Conservation (phyloP, 2,329 filamentous ascomycete species). For the Sclerotinia borealis region DNA sequence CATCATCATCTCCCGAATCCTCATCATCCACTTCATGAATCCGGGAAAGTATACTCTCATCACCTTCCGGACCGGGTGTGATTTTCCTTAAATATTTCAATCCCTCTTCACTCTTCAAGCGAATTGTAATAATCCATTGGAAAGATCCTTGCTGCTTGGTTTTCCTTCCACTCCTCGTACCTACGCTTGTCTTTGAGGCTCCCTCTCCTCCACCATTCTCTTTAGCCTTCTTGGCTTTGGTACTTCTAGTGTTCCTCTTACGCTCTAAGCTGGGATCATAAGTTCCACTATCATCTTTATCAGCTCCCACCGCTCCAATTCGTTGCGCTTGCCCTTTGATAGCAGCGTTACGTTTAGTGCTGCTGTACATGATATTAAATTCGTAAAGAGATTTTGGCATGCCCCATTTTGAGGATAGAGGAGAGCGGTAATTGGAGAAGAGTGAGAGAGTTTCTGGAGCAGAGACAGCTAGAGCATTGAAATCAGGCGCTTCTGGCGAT, state of each 20-base stretch:
- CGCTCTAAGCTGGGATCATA: slow-evolving; percentile 23
- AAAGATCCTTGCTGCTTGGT: slow-evolving; percentile 9
- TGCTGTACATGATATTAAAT: slow-evolving; percentile 17
- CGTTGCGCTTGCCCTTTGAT: slow-evolving; percentile 13
- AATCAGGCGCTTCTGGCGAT: slow-evolving; percentile 22
- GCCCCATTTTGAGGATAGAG: slow-evolving; percentile 7
- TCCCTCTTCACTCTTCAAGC: neutral
- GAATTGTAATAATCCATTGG: slow-evolving; percentile 17
- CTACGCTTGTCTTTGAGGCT: neutral
- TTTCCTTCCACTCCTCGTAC: neutral
- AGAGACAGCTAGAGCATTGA: slow-evolving; percentile 19
- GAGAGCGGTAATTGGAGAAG: slow-evolving; percentile 17
- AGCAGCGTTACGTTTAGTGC: slow-evolving; percentile 17
- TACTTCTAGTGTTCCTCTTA: neutral
- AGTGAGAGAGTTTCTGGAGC: slow-evolving; percentile 20
- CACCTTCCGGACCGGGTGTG: neutral
- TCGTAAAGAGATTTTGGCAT: slow-evolving; percentile 5
- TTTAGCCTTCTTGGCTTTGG: slow-evolving; percentile 1
- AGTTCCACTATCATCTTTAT: slow-evolving; percentile 27
- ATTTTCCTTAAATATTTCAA: neutral
- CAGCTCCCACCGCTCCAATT: slow-evolving; percentile 18
- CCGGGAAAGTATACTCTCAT: neutral
- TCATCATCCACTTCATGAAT: slow-evolving; percentile 5
- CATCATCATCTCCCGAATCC: neutral
- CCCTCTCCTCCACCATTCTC: neutral